Percentiles rank a stretch among this genome's conserved stretches.
Conservation (phyloP, 371 early-diverging fungal genomes). For the Catenaria anguillulae region DNA sequence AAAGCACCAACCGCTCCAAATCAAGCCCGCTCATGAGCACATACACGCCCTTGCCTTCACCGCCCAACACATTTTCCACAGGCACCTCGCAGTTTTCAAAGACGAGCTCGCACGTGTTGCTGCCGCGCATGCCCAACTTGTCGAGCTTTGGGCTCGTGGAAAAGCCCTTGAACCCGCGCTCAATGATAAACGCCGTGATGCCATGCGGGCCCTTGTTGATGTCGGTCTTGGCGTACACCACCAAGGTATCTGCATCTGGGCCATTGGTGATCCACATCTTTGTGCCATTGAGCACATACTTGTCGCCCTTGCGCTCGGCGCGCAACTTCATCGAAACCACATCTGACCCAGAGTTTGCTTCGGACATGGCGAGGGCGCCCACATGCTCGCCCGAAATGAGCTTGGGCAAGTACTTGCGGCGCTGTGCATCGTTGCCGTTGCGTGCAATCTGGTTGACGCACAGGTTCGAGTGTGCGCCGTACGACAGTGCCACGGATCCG, state of each 20-base stretch:
- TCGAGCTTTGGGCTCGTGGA: slow-evolving; percentile 77
- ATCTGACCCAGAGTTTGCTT: slow-evolving; percentile 81
- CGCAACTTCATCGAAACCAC: slow-evolving; percentile 84
- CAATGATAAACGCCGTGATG: slow-evolving; percentile 88
- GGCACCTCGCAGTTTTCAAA: slow-evolving; percentile 92
- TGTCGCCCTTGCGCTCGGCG: slow-evolving; percentile 70
- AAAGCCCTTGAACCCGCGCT: slow-evolving; percentile 81
- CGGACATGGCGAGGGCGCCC: slow-evolving; percentile 93
- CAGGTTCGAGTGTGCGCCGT: slow-evolving; percentile 93
- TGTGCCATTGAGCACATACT: slow-evolving; percentile 36
- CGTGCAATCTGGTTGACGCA: slow-evolving; percentile 93
- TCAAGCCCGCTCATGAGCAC: slow-evolving; percentile 94
- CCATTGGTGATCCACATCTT: slow-evolving; percentile 95
- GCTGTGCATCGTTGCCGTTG: slow-evolving; percentile 81
- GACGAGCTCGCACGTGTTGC: slow-evolving; percentile 87
- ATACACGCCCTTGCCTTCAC: slow-evolving; percentile 82
- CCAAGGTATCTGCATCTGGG: slow-evolving; percentile 79
- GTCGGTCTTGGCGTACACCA: slow-evolving; percentile 91
- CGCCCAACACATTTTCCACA: slow-evolving; percentile 76
- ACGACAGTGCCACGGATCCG: slow-evolving; percentile 80
- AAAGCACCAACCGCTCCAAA: slow-evolving; percentile 76
- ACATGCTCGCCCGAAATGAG: slow-evolving; percentile 80
- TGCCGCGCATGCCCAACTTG: slow-evolving; percentile 95
- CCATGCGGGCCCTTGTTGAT: slow-evolving; percentile 62
- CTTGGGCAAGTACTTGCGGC: slow-evolving; percentile 79